Evolutionary conservation across 139 green algal genomes (phyloP).

Genomic region (Tetratostichococcus sp.): DNA sequence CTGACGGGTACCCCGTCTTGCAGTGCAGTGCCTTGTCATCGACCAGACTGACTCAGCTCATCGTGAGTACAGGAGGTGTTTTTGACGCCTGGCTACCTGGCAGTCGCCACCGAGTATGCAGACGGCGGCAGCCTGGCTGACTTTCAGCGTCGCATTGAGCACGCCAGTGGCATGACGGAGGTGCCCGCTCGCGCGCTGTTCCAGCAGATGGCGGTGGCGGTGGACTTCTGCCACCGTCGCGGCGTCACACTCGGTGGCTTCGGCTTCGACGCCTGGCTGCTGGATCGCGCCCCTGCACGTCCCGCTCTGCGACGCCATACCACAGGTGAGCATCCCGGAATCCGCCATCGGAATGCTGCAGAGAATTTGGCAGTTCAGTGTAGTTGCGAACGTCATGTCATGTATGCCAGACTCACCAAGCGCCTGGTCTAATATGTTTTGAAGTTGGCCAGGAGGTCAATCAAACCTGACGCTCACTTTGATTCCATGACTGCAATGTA

Average conservation of each 20-base stretch:
- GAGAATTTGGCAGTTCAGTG: too few species aligned
- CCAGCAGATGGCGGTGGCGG: not conserved
- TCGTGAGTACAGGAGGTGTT: constrained; percentile 1
- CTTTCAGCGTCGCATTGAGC: not conserved
- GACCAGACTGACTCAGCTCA: too few species aligned
- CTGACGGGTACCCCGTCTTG: too few species aligned
- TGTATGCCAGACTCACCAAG: too few species aligned
- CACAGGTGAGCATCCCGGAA: not conserved
- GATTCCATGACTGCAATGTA: too few species aligned
- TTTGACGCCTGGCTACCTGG: not conserved
- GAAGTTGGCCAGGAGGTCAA: too few species aligned
- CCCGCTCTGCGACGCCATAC: not conserved
- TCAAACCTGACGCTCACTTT: too few species aligned
- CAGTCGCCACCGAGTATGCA: not conserved
- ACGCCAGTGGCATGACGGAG: not conserved
- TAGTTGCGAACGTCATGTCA: too few species aligned
- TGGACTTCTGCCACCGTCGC: not conserved
- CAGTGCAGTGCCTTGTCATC: too few species aligned
- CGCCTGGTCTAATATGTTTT: too few species aligned
- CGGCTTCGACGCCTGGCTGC: not conserved
- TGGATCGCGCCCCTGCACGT: not conserved
- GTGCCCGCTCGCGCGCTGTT: not conserved
- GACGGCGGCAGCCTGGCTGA: not conserved
- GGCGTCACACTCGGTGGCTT: not conserved
- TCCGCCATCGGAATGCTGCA: too few species aligned